Evolutionary conservation across 441 rosid species (phyloP), one percentile per base, ranked within the genome.

Genomic region (Arabidopsis hybrid): DNA sequence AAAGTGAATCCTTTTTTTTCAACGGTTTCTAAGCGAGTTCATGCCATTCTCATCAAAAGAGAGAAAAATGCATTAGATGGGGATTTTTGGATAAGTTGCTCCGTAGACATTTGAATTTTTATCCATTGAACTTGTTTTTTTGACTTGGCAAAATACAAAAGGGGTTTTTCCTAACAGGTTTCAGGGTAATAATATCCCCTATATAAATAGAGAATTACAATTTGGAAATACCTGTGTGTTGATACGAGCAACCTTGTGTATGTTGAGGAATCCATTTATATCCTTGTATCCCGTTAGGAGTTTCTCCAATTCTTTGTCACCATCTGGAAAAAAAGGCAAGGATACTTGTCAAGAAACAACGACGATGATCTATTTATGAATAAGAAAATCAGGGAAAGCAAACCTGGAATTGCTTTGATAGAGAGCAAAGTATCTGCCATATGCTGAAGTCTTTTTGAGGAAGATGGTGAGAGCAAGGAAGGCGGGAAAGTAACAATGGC

Each of bases 221-320:
- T 11, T 38, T 59, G 13, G 10, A 18, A 10, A 38, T 38, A 95
- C 99, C 95, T 95, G 99, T 6, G 97, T 84, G 80, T 89, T 92
- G 66, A 88, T 82, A 29, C 94, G 86, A 3, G 89, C 91, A 46
- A 92, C 87, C 79, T 84, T 95, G 85, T 95, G 97, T 64, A 92
- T 50, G 39, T 85, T 91, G 46, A 95, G 96, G 74, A 92, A 87
- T 56, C 99, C 99, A 69, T 89, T 83, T 86, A 95, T 95, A 83
- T 95, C 99, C 73, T 91, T 92, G 84, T 95, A 95, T 55, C 94
- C 97, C 3, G 97, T 88, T 11, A 92, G 89, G 40, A 95, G 96
- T 73, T 79, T 85, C 58, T 87, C 94, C 80, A 95, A 73, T 61
- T 90, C 97, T 76, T 89, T 95, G 81, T 95, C 97, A 74, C 89